phyloP scores from a whole-genome alignment of 352 stramenopile genomes.

The Pseudoperonospora humuli region DNA sequence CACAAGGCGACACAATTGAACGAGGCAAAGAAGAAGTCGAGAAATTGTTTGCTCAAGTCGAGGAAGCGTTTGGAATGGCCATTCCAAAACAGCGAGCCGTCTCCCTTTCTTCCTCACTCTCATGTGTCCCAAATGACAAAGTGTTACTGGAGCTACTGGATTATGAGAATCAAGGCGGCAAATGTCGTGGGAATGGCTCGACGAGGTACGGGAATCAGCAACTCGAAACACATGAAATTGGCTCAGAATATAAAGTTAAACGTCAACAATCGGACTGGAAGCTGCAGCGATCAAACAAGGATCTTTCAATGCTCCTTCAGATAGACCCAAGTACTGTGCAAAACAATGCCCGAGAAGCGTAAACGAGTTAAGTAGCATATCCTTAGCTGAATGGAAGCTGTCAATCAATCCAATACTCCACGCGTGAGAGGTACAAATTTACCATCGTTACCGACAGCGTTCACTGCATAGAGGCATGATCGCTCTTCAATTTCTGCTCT shows the following conservation, averaged over 20 bases:
- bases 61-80: constrained; percentile 15
- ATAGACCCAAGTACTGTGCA: constrained; percentile 19
- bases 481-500: no score
- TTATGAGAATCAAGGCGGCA: constrained; percentile 13
- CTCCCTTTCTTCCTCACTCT: constrained; percentile 3
- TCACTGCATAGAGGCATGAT: no score
- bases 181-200: background rate
- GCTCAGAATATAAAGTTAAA: constrained; percentile 10
- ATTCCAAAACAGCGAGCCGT: constrained; percentile 4
- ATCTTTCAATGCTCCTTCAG: constrained; percentile 16
- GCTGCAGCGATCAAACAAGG: constrained; percentile 12
- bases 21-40: constrained; percentile 2
- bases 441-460: no score
- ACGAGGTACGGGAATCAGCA: constrained; percentile 2
- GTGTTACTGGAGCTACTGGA: constrained; percentile 15
- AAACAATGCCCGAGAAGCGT: constrained; percentile 21
- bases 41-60: constrained; percentile 12
- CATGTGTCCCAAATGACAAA: constrained; percentile 9
- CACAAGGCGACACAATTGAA: background rate
- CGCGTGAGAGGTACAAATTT: no score
- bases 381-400: no score
- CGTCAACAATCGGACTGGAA: constrained; percentile 3
- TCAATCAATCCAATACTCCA: no score
- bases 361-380: no score
- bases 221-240: constrained; percentile 5